A percentile compares a stretch with the other conserved stretches of the same genome.
phyloP scores from a whole-genome alignment of 495 filamentous ascomycete genomes.

The Podospora didyma region DNA sequence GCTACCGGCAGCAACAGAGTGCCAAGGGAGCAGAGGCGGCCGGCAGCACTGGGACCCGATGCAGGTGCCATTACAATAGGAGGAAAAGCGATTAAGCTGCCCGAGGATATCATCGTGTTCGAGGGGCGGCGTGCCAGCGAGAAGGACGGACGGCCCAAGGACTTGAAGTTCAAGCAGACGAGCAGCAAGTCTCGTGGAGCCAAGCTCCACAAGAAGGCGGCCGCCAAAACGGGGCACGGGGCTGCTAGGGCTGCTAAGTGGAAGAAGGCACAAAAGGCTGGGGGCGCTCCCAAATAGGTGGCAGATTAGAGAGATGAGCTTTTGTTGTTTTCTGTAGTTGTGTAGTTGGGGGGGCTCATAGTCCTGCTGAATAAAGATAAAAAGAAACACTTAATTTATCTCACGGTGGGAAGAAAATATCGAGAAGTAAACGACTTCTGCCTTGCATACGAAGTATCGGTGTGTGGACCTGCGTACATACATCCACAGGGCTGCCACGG shows the following conservation, averaged over 20 bases:
- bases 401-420: too few species aligned
- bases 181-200: conserved; percentile 38
- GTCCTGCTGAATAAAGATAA: too few species aligned
- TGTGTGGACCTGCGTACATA: too few species aligned
- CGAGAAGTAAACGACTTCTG: too few species aligned
- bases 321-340: too few species aligned
- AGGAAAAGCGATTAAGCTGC: conserved; percentile 34
- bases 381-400: too few species aligned
- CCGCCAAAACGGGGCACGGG: conserved; percentile 31
- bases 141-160: conserved; percentile 56
- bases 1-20: conserved; percentile 24
- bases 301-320: too few species aligned
- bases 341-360: too few species aligned
- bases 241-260: conserved; percentile 57
- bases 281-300: conserved; percentile 2
- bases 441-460: too few species aligned
- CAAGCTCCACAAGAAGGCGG: conserved; percentile 22
- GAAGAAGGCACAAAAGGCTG: conserved; percentile 42
- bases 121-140: conserved; percentile 81
- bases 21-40: neutral
- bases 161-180: conserved; percentile 54
- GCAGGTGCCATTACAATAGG: neutral
- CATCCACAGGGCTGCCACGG: too few species aligned
- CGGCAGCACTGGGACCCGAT: neutral
- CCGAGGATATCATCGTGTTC: conserved; percentile 75